Conservation (phyloP, 2,329 filamentous ascomycete species). For the Pyrenochaeta sp. region DNA sequence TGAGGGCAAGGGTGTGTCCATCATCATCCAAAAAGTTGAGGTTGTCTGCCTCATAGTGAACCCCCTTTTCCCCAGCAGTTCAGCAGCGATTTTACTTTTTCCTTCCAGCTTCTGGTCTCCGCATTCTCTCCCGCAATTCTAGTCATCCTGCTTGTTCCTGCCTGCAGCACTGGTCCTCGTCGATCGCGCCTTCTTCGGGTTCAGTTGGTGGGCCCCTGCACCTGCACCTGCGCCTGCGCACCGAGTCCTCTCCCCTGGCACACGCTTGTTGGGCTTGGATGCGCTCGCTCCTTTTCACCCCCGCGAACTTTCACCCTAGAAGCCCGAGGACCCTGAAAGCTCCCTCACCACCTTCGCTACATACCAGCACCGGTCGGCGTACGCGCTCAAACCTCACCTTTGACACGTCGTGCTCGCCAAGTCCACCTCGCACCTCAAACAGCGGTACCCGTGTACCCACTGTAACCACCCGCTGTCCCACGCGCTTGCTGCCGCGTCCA, state of each 20-base stretch:
- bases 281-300: constrained; percentile 4
- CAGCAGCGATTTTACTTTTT: background rate
- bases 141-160: background rate
- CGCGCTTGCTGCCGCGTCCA: constrained; percentile 19
- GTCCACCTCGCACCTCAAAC: constrained; percentile 1
- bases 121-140: background rate
- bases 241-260: constrained; percentile 4
- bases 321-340: background rate
- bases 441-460: constrained; percentile 10
- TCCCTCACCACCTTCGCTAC: constrained; percentile 7
- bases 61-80: constrained; percentile 11
- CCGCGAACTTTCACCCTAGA: constrained; percentile 1
- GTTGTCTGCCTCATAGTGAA: background rate
- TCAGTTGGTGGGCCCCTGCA: background rate
- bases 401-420: constrained; percentile 1
- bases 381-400: constrained; percentile 1
- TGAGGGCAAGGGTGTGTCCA: constrained; percentile 8
- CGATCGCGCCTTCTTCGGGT: constrained; percentile 7
- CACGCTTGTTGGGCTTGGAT: constrained; percentile 5
- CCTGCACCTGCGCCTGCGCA: background rate
- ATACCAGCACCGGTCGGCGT: background rate
- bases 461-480: constrained; percentile 13
- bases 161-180: background rate
- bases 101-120: background rate
- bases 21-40: constrained; percentile 7